Evolutionary conservation across 768 basidiomycete species (phyloP).

Genomic region (Rubroboletus pulcherrimus): DNA sequence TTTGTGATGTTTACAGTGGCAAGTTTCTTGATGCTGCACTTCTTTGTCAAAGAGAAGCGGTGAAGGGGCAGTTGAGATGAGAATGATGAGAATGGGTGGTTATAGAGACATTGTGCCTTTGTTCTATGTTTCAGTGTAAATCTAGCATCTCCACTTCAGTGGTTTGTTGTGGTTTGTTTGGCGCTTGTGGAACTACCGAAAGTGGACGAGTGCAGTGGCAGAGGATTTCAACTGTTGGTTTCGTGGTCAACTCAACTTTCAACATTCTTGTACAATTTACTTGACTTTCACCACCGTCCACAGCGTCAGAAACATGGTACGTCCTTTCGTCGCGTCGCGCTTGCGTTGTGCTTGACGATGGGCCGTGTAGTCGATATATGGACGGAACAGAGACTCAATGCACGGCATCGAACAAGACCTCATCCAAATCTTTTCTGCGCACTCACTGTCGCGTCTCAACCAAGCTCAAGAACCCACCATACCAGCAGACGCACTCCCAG

Average conservation of each 20-base stretch:
- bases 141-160: background rate
- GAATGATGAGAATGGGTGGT: background rate
- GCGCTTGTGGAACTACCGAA: constrained; percentile 12
- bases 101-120: background rate
- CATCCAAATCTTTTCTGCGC: constrained; percentile 60
- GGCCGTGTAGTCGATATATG: constrained; percentile 34
- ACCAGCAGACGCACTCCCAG: constrained; percentile 66
- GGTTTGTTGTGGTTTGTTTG: constrained; percentile 22
- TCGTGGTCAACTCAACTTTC: constrained; percentile 3
- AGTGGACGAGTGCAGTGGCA: background rate
- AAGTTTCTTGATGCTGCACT: constrained; percentile 79
- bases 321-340: constrained; percentile 12
- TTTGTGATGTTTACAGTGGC: constrained; percentile 74
- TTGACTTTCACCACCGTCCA: background rate
- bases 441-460: constrained; percentile 57
- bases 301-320: constrained; percentile 22
- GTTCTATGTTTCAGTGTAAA: background rate
- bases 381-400: constrained; percentile 67
- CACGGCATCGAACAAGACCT: constrained; percentile 69
- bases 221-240: background rate
- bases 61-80: constrained; percentile 15
- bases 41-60: constrained; percentile 79
- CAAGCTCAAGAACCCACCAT: constrained; percentile 60
- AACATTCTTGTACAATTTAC: constrained; percentile 7
- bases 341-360: constrained; percentile 1